These are phyloP conservation scores for Cyberlindnera meyerae DNA, from an alignment of 805 yeast genomes.

Conservation along the genomic window DNA sequence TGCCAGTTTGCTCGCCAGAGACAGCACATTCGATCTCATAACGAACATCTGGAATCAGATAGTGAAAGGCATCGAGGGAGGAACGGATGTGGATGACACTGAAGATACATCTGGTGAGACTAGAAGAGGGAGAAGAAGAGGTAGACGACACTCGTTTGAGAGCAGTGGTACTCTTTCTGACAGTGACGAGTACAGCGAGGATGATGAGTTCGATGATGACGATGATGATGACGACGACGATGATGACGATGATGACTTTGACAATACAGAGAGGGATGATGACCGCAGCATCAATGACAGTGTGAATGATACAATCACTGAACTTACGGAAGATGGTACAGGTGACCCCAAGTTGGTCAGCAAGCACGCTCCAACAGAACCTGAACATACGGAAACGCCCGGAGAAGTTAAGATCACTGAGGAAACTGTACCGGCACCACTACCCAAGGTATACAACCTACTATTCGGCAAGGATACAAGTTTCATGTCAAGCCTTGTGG, in stretches of 20 bases:
- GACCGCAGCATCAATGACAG: constrained; percentile 9
- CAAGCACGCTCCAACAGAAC: constrained; percentile 45
- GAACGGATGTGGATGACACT: constrained; percentile 6
- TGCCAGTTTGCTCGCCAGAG: constrained; percentile 83
- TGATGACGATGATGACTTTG: constrained; percentile 11
- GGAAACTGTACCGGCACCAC: constrained; percentile 52
- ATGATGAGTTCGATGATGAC: constrained; percentile 7
- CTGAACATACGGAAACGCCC: constrained; percentile 37
- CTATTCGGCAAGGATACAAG: constrained; percentile 57
- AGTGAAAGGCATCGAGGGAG: constrained; percentile 25
- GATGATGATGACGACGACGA: constrained; percentile 10
- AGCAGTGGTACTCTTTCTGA: constrained; percentile 19
- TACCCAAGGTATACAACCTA: constrained; percentile 55
- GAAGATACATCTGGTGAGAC: constrained; percentile 10
- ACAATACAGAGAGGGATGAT: constrained; percentile 10
- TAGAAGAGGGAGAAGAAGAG: constrained; percentile 5
- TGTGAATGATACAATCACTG: constrained; percentile 5
- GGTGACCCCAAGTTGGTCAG: too few relatives aligned
- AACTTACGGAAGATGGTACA: constrained; percentile 2
- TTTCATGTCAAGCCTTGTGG: constrained; percentile 40
- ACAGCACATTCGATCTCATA: constrained; percentile 46
- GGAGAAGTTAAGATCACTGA: constrained; percentile 55
- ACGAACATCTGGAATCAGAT: constrained; percentile 57
- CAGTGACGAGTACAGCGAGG: constrained; percentile 6
- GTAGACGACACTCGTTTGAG: constrained; percentile 1